These are phyloP conservation scores for Lactarius psammicola DNA, from an alignment of 768 basidiomycete genomes.

Conservation along the genomic window DNA sequence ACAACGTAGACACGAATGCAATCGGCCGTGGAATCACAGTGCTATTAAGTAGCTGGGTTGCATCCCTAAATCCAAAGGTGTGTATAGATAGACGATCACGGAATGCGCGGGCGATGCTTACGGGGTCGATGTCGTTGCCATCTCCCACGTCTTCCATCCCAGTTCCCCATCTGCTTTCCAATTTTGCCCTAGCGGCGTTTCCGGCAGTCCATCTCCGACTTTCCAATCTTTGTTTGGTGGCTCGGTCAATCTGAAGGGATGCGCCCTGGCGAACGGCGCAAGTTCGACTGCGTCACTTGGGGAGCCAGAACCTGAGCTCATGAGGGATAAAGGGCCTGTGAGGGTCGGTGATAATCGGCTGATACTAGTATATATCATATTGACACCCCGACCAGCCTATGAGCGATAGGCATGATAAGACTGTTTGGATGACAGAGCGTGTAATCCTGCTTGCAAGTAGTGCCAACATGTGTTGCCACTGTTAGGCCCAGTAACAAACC, in stretches of 20 bases:
- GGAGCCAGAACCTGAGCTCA: conserved; percentile 1
- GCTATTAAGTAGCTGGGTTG: conserved; percentile 55
- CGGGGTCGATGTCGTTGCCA: conserved; percentile 26
- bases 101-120: conserved; percentile 26
- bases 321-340: neutral
- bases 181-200: conserved; percentile 29
- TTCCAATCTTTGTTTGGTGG: conserved; percentile 46
- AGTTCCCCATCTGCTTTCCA: conserved; percentile 38
- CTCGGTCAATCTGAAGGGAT: conserved; percentile 38
- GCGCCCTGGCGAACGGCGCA: conserved; percentile 10
- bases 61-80: conserved; percentile 30
- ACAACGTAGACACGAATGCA: conserved; percentile 62
- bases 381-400: neutral
- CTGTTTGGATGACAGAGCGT: neutral
- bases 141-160: conserved; percentile 45
- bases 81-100: conserved; percentile 26
- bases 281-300: neutral
- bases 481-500: neutral
- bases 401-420: neutral
- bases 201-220: conserved; percentile 41
- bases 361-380: neutral
- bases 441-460: neutral
- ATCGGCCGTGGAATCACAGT: conserved; percentile 66
- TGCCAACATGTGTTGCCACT: neutral
- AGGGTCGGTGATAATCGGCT: neutral